These are phyloP conservation scores for Gaertneriomyces semiglobifer DNA, from an alignment of 192 early-diverging fungal species.

Conservation along the genomic window DNA sequence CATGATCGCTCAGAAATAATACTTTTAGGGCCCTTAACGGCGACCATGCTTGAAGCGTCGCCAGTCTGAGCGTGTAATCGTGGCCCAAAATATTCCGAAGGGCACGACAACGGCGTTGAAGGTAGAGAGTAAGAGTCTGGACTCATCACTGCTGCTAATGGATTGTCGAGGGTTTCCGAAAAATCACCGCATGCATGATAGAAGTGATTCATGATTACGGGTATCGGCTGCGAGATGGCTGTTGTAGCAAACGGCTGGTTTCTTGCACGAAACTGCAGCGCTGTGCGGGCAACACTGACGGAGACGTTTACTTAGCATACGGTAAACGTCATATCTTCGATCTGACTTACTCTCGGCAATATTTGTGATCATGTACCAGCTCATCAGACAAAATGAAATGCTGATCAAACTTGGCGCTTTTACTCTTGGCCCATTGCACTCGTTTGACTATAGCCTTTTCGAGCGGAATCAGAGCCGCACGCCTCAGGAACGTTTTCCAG, in stretches of 20 bases:
- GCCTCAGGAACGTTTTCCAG: background rate
- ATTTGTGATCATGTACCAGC: no score
- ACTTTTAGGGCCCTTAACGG: background rate
- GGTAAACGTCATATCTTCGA: no score
- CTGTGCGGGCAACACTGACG: no score
- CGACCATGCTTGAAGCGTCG: conserved; percentile 14
- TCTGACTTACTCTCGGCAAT: no score
- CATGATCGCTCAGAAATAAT: background rate
- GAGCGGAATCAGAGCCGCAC: background rate
- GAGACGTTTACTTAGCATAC: no score
- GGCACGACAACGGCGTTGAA: background rate
- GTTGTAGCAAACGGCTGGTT: background rate
- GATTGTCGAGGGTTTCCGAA: no score
- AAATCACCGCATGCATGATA: no score
- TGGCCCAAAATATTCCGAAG: background rate
- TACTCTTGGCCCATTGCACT: background rate
- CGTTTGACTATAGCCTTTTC: background rate
- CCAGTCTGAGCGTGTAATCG: background rate
- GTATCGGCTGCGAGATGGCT: background rate
- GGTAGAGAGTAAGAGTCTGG: no score
- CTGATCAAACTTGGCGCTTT: no score
- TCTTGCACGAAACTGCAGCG: no score
- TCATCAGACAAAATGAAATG: no score
- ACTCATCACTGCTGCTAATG: no score
- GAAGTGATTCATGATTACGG: conserved; percentile 13